Evolutionary conservation across 2,329 filamentous ascomycete species (phyloP), one percentile per base, ranked within the genome.

Genomic region (Fusarium incarnatum): DNA sequence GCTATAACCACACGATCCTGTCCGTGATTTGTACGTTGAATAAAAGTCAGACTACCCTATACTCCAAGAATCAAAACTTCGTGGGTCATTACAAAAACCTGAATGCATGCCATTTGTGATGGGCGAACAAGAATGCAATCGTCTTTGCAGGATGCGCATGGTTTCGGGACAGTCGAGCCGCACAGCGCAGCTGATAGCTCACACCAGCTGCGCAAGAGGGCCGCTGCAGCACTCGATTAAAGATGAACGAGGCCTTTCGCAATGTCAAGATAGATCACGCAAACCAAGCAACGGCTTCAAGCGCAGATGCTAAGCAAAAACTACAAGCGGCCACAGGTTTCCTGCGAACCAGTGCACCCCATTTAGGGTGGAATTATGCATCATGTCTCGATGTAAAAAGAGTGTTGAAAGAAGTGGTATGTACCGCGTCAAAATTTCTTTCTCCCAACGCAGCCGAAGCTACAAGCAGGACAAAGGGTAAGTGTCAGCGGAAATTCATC

Each of bases 401-500:
- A 23, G 8, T 45, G 15, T 53, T 37, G 30, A 28, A 34, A 15
- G 37, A 67, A 20, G 23, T 60, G 61, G 60, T 12, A 77, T 81
- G 79, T 81, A 62, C 76, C 79, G 77, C 76, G 60, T 75, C 68
- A 75, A 76, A 73, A 75, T 77, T 80, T 80, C 79, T 77, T 78
- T 77, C 76, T 74, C 77, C 78, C 77, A 78, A 76, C 63, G 77
- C 76, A 78, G 73, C 71, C 72, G 71, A 74, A 61, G 73, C 71
- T 52, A 61, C 73, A 75, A 71, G 75, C 79, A 80, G 81, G 78
- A 76, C 81, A 84, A 80, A 84, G 79, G 83, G 84, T 85, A 85
- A 86, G 83, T 66, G 48, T 80, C 80, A 79, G 78, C 81, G 82
- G 79, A 70, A 62, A 48, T 79, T 73, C 60, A 74, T 90, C 89